These are phyloP conservation scores for Tylopilus sp. DNA, from an alignment of 1,284 basidiomycete genomes.

Conservation along the genomic window DNA sequence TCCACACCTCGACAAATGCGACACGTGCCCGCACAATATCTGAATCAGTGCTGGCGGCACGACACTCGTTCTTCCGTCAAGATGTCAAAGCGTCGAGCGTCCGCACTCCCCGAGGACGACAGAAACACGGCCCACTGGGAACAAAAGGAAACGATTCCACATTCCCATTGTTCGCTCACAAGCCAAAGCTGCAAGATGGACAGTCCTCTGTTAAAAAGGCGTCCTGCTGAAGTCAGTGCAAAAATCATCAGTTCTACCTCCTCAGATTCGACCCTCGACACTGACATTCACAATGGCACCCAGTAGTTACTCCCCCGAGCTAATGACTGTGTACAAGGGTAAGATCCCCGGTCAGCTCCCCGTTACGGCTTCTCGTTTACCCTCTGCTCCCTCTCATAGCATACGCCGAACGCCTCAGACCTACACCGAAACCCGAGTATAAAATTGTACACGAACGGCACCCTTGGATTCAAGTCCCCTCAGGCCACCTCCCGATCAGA, in stretches of 20 bases:
- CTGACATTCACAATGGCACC: constrained; percentile 2
- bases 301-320: constrained; percentile 9
- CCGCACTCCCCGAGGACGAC: background rate
- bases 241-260: background rate
- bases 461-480: constrained; percentile 7
- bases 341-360: background rate
- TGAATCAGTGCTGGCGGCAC: background rate
- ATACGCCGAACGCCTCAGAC: constrained; percentile 5
- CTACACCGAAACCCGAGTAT: constrained; percentile 7
- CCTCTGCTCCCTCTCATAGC: background rate
- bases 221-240: background rate
- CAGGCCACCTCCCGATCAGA: constrained; percentile 16
- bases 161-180: constrained; percentile 4
- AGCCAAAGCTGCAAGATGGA: background rate
- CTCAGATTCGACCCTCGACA: background rate
- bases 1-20: background rate
- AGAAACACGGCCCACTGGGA: background rate
- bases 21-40: background rate
- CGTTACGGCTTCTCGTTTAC: background rate
- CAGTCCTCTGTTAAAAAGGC: constrained; percentile 2
- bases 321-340: constrained; percentile 11
- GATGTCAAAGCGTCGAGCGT: background rate
- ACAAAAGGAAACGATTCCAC: constrained; percentile 1
- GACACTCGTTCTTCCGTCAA: background rate
- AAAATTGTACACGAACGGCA: constrained; percentile 2